A percentile compares a stretch with the other conserved stretches of the same genome.
phyloP scores from a whole-genome alignment of 116 monocot genomes.

The Cymodocea nodosa region DNA sequence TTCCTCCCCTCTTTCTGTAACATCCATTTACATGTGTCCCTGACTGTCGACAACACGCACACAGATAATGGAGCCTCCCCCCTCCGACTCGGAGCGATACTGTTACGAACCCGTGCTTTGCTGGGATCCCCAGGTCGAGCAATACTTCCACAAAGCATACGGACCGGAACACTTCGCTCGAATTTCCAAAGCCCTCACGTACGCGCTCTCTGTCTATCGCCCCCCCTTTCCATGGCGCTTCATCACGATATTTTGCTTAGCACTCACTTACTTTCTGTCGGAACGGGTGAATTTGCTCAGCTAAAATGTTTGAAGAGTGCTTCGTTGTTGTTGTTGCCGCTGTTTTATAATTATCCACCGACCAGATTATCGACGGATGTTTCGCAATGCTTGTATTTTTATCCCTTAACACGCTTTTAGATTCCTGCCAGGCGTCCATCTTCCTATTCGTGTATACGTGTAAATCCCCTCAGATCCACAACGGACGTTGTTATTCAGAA shows the following conservation, averaged over 20 bases:
- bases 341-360: too few species aligned
- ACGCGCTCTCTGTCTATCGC: not conserved
- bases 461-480: constrained; percentile 62
- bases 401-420: not conserved
- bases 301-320: too few species aligned
- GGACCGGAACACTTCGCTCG: constrained; percentile 66
- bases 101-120: constrained; percentile 53
- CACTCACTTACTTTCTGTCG: too few species aligned
- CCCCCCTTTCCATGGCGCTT: not conserved
- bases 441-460: constrained; percentile 82
- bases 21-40: too few species aligned
- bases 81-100: constrained; percentile 30
- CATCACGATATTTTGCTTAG: not conserved
- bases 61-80: too few species aligned
- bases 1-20: too few species aligned
- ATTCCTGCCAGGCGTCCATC: constrained; percentile 58
- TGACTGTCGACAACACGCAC: too few species aligned
- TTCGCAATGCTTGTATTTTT: not conserved
- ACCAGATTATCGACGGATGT: too few species aligned
- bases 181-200: constrained; percentile 86
- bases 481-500: constrained; percentile 45
- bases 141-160: constrained; percentile 86
- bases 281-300: too few species aligned
- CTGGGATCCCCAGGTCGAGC: constrained; percentile 83
- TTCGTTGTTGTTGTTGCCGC: too few species aligned